These are phyloP conservation scores for Fusarium sulawesiense DNA, from an alignment of 2,329 filamentous ascomycete genomes.

Conservation along the genomic window DNA sequence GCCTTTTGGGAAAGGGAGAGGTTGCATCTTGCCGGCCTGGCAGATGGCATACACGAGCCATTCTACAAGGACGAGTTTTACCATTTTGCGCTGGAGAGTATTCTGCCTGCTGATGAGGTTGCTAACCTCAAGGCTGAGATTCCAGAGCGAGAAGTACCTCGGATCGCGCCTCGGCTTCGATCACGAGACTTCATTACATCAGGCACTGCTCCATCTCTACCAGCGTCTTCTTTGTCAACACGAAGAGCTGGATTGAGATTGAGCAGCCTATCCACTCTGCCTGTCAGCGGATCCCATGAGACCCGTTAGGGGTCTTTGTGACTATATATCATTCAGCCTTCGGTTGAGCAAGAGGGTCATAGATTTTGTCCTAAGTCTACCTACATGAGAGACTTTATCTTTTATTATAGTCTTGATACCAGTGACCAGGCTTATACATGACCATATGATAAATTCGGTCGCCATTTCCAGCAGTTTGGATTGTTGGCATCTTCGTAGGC, in stretches of 20 bases:
- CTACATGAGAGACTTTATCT: background rate
- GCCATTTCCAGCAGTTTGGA: no score
- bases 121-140: no score
- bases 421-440: background rate
- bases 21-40: background rate
- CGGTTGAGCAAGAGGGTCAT: background rate
- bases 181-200: no score
- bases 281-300: background rate
- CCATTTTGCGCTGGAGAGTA: background rate
- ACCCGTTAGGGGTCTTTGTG: background rate
- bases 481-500: no score
- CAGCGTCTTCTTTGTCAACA: no score
- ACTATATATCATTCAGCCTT: background rate
- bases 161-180: no score
- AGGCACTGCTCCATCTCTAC: no score
- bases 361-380: background rate
- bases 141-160: no score
- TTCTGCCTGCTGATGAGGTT: background rate
- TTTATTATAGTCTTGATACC: background rate
- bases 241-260: no score
- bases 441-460: no score
- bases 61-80: background rate
- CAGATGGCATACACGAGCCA: background rate
- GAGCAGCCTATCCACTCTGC: background rate
- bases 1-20: background rate